Conservation (phyloP, 1,284 basidiomycete species). For the Rhodotorula glutinis region DNA sequence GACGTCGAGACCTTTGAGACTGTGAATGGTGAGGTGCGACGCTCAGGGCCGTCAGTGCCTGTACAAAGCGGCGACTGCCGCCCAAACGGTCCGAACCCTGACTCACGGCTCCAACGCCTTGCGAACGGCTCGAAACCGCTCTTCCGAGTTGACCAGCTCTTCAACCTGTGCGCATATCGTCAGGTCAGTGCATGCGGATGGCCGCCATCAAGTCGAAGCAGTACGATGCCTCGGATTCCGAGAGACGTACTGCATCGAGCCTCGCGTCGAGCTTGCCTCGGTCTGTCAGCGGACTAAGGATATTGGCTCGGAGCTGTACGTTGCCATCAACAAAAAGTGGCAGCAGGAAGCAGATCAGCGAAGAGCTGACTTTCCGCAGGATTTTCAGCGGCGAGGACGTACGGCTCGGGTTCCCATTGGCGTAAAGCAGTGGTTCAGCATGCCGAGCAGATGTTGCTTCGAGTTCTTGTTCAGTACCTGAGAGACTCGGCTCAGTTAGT, state of each 20-base stretch:
- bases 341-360: not conserved
- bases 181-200: not conserved
- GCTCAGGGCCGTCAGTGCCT: not conserved
- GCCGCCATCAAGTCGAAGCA: too few species aligned
- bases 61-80: not conserved
- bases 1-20: slow-evolving; percentile 49
- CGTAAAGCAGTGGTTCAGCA: slow-evolving; percentile 75
- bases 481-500: slow-evolving; percentile 3
- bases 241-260: slow-evolving; percentile 63
- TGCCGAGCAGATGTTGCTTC: slow-evolving; percentile 43
- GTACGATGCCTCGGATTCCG: too few species aligned
- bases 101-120: slow-evolving; percentile 63
- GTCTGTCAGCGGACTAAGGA: slow-evolving; percentile 70
- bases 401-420: slow-evolving; percentile 65
- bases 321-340: not conserved
- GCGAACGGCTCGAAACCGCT: slow-evolving; percentile 65
- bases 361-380: not conserved
- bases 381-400: slow-evolving; percentile 3
- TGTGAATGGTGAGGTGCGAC: not conserved
- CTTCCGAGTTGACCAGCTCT: slow-evolving; percentile 75
- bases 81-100: not conserved
- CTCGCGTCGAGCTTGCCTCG: slow-evolving; percentile 68
- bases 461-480: slow-evolving; percentile 39
- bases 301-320: slow-evolving; percentile 64
- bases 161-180: slow-evolving; percentile 33